These are phyloP conservation scores for Blastosporella zonata DNA, from an alignment of 1,284 basidiomycete genomes.

Conservation along the genomic window DNA sequence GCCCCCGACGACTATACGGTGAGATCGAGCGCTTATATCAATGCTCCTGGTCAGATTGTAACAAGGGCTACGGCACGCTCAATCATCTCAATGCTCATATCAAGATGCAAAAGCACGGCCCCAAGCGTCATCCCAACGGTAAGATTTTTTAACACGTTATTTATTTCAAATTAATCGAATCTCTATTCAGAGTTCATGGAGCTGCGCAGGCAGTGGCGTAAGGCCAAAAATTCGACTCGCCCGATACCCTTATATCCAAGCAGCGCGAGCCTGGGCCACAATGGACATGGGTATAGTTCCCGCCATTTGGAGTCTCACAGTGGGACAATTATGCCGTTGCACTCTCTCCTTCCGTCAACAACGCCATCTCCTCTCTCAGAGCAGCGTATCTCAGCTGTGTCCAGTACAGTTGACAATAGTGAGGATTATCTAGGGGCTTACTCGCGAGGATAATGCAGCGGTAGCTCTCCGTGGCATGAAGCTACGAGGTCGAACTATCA, in stretches of 20 bases:
- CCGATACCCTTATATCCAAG: constrained; percentile 28
- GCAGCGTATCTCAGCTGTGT: constrained; percentile 31
- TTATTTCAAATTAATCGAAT: neutral
- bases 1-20: constrained; percentile 80
- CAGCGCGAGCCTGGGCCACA: constrained; percentile 25
- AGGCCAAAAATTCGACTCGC: constrained; percentile 77
- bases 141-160: constrained; percentile 28
- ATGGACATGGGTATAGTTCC: constrained; percentile 29
- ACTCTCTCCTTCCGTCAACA: constrained; percentile 19
- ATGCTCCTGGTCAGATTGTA: constrained; percentile 81
- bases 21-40: constrained; percentile 91
- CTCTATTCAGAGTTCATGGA: constrained; percentile 87
- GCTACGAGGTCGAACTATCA: constrained; percentile 13
- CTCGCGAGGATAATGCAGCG: constrained; percentile 28
- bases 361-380: constrained; percentile 26
- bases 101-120: constrained; percentile 88
- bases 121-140: constrained; percentile 82
- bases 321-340: constrained; percentile 11
- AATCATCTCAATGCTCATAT: constrained; percentile 94
- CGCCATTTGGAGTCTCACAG: constrained; percentile 12
- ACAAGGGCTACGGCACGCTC: constrained; percentile 84
- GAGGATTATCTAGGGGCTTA: constrained; percentile 29
- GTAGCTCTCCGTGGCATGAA: constrained; percentile 34
- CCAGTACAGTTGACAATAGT: constrained; percentile 30
- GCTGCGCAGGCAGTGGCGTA: constrained; percentile 92